A percentile compares a stretch with the other conserved stretches of the same genome.
These are phyloP conservation scores for Podospora tetraspora DNA, from an alignment of 495 filamentous ascomycete species.

Conservation along the genomic window DNA sequence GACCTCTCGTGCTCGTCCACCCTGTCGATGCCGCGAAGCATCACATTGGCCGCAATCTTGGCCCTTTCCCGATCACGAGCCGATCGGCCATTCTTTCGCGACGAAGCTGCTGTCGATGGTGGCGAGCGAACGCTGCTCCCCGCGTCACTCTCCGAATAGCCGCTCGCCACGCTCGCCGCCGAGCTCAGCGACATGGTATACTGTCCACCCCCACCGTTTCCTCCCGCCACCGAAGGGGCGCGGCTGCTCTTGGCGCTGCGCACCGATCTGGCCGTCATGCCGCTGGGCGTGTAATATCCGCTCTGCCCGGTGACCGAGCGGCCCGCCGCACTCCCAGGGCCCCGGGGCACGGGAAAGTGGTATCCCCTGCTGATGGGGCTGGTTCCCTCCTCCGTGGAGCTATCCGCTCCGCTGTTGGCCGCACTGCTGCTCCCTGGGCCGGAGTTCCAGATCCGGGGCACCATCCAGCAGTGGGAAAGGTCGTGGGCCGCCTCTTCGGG, in stretches of 20 bases:
- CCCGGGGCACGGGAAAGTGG: slow-evolving; percentile 32
- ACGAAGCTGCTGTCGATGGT: slow-evolving; percentile 16
- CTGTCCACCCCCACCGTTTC: not conserved
- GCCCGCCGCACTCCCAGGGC: slow-evolving; percentile 19
- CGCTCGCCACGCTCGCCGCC: slow-evolving; percentile 15
- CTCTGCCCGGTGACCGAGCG: slow-evolving; percentile 23
- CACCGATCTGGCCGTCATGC: slow-evolving; percentile 25
- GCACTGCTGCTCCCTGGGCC: slow-evolving; percentile 11
- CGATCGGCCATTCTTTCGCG: slow-evolving; percentile 10
- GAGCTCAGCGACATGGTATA: slow-evolving; percentile 16
- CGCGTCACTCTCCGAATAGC: slow-evolving; percentile 21
- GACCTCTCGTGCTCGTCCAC: slow-evolving; percentile 28
- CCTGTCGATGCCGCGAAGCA: slow-evolving; percentile 13
- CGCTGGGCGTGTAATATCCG: slow-evolving; percentile 25
- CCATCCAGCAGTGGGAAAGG: slow-evolving; percentile 57
- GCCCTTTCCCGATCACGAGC: slow-evolving; percentile 6
- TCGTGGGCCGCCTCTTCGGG: slow-evolving; percentile 50
- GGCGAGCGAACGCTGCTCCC: slow-evolving; percentile 24
- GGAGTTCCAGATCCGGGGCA: slow-evolving; percentile 42
- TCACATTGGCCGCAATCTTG: slow-evolving; percentile 9
- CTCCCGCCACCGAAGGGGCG: slow-evolving; percentile 19
- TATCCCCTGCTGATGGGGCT: slow-evolving; percentile 19
- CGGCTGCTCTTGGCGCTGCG: slow-evolving; percentile 18
- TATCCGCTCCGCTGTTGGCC: slow-evolving; percentile 27
- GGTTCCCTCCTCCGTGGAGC: slow-evolving; percentile 28